phyloP scores from a whole-genome alignment of 2,329 filamentous ascomycete species.

The Trichoderma aggressivum region DNA sequence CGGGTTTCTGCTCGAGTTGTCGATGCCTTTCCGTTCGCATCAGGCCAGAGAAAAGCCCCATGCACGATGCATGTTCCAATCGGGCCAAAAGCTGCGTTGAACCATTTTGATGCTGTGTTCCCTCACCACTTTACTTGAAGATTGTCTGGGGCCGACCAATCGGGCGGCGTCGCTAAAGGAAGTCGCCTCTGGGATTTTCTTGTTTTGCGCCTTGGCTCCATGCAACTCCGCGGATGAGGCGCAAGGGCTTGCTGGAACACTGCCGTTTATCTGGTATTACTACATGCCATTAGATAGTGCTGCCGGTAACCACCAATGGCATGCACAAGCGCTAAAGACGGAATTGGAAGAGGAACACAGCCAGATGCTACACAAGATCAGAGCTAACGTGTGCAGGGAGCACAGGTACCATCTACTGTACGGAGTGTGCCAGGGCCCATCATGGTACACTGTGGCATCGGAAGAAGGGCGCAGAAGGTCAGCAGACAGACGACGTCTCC shows the following conservation, averaged over 20 bases:
- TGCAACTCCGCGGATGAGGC: conserved; percentile 21
- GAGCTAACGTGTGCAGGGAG: background rate
- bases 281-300: conserved; percentile 4
- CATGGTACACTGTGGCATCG: background rate
- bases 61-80: conserved; percentile 2
- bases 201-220: conserved; percentile 8
- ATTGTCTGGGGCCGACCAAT: conserved; percentile 34
- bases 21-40: conserved; percentile 12
- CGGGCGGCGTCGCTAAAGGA: conserved; percentile 18
- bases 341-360: background rate
- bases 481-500: background rate
- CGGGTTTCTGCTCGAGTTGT: background rate
- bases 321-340: background rate
- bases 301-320: background rate
- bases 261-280: background rate
- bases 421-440: background rate
- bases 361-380: background rate
- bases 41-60: background rate
- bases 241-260: conserved; percentile 1
- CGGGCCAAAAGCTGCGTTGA: conserved; percentile 9
- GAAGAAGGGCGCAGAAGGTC: conserved; percentile 1
- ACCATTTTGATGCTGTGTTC: conserved; percentile 1
- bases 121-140: background rate
- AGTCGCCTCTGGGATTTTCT: conserved; percentile 21
- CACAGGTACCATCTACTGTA: background rate